Base-by-base conservation (phyloP, 495 filamentous ascomycete genomes). In the Penicilliopsis zonata region DNA sequence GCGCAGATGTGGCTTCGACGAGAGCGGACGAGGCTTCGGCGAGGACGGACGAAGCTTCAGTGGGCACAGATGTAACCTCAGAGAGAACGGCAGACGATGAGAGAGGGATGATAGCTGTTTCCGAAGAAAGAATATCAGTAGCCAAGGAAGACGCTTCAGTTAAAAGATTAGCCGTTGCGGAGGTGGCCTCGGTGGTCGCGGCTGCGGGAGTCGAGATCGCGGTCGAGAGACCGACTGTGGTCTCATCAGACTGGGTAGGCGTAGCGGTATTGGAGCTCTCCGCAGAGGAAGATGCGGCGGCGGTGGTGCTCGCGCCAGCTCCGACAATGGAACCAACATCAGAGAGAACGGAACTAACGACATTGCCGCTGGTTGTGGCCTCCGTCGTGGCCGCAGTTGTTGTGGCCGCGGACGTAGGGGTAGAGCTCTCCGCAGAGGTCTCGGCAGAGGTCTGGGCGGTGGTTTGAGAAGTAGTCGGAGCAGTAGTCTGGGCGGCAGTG, bases 181-280 rank as follows among this genome's bases (percentile, higher is more conserved):
- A 27, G 24, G 42, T 35, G 13, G 25, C 30, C 23, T 41, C 33
- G 1, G 43, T 31, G 20, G 37, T 42, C 20, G 43, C 30, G 22
- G 38, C 26, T n/a, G 49, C 32, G 4, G 34, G 31, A 25, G 35
- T 30, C 9, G 45, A 40, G 13, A 38, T 33, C 22, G 40, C 30
- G 19, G 35, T 47, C 4, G 42, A 44, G 3, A 42, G 18, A 18
- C 36, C 36, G 18, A 36, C 30, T 3, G 41, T 42, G 19, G 34
- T 38, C 18, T 30, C 18, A 13, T 4, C 25, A 5, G 25, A 27
- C 10, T 27, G 4, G 5, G 25, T 13, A n/a, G 25, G 14, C 4
- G 25, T 27, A 23, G 21, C 6, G 10, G 21, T n/a, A n/a, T n/a
- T 23, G 9, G 27, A 20, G 13, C 8, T 30, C 38, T 18, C n/a